phyloP scores from a whole-genome alignment of 2,329 filamentous ascomycete genomes.

The Stylonectria norvegica region DNA sequence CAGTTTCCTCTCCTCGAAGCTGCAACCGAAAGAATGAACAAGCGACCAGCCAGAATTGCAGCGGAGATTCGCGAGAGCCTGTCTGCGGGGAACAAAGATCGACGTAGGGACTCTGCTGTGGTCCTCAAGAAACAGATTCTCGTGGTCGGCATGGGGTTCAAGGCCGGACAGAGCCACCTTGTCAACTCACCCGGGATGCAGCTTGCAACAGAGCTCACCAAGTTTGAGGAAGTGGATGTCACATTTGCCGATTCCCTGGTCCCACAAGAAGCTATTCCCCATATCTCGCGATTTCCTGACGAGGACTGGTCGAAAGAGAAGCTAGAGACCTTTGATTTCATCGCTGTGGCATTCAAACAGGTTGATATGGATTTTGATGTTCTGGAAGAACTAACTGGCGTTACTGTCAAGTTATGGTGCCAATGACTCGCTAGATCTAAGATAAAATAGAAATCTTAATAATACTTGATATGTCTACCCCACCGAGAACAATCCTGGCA shows the following conservation, averaged over 20 bases:
- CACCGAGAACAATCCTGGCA: too few species aligned
- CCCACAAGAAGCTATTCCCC: constrained; percentile 12
- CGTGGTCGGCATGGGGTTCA: constrained; percentile 21
- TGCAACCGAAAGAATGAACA: constrained; percentile 1
- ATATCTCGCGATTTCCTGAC: constrained; percentile 13
- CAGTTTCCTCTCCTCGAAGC: constrained; percentile 3
- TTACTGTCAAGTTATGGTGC: constrained; percentile 17
- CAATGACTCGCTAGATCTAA: too few species aligned
- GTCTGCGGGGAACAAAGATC: not conserved
- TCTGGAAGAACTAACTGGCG: constrained; percentile 3
- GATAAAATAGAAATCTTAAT: too few species aligned
- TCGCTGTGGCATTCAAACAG: constrained; percentile 17
- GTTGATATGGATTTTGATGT: constrained; percentile 16
- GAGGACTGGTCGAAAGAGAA: constrained; percentile 14
- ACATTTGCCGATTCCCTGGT: constrained; percentile 19
- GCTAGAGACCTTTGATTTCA: constrained; percentile 18
- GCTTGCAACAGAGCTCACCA: constrained; percentile 13
- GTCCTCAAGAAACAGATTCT: constrained; percentile 11
- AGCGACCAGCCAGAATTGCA: constrained; percentile 7
- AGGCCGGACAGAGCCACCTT: constrained; percentile 21
- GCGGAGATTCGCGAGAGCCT: constrained; percentile 5
- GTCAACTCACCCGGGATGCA: constrained; percentile 19
- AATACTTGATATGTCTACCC: too few species aligned
- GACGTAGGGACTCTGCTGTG: constrained; percentile 11
- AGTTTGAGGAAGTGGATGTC: constrained; percentile 13